Evolutionary conservation across 1,139 yeast genomes (phyloP), one percentile per base, ranked within the genome.

Genomic region (Nematodospora anomalae): DNA sequence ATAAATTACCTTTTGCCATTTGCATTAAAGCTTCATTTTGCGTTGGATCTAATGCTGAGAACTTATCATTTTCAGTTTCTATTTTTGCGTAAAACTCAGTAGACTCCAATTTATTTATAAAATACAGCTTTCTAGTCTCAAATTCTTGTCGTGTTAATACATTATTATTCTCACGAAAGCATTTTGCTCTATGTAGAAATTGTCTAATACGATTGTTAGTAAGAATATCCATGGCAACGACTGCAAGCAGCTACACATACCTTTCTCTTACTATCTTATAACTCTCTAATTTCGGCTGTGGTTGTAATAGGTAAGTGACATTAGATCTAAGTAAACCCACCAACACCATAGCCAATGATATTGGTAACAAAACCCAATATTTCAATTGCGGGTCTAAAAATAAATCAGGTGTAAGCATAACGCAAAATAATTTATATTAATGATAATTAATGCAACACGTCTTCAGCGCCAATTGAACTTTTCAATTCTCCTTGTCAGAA

Each of bases 321-420:
- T 83, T 80, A 42, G 87, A 82, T 41, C 96, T 71, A 32, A 88
- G 62, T 23, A 92, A 62, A 4, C 97, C 97, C n/a, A 88, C 90
- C 39, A 90, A 62, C 12, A 92, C 83, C 96, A 92, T 89, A 23
- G 89, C 95, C 26, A 85, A 57, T 6, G 96, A 79, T 33, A 92
- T 90, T 24, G 98, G 98, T 31, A 89, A 62, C 16, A 92, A 69
- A 26, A 89, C 97, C 97, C 97, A 92, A 49, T 81, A 76, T 59
- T 86, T 83, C 46, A 92, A 70, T 42, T 79, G 77, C 4, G 96
- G 95, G 55, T 90, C 97, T 35, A 90, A 67, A 11, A 82, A 46
- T 27, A 68, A 57, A 34, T 68, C 73, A 15, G 62, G 60, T 3
- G 56, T 51, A 10, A 37, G 18, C 49, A 46, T 45, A 6, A n/a